These are phyloP conservation scores for Aspergillus eucalypticola DNA, from an alignment of 2,329 filamentous ascomycete species.

Conservation along the genomic window DNA sequence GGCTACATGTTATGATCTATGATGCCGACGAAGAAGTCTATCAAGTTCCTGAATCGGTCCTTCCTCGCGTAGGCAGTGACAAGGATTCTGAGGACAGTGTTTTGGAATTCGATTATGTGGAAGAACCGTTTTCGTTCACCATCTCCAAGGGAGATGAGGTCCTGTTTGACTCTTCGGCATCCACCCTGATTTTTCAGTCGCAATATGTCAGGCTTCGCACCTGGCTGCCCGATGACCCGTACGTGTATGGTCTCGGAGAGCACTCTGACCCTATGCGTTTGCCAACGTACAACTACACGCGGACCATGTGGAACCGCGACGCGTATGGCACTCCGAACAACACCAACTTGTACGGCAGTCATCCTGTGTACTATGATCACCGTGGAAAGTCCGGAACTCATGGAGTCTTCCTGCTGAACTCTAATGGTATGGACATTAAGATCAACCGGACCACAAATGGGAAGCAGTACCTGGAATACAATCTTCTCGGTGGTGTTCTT, in stretches of 20 bases:
- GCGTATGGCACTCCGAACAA: slow-evolving; percentile 61
- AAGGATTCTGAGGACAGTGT: slow-evolving; percentile 47
- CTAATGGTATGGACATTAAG: slow-evolving; percentile 75
- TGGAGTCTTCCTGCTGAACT: slow-evolving; percentile 70
- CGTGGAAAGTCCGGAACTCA: slow-evolving; percentile 58
- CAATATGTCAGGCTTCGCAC: slow-evolving; percentile 76
- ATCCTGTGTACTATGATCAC: slow-evolving; percentile 76
- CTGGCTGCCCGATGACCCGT: slow-evolving; percentile 65
- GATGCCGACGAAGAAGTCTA: slow-evolving; percentile 70
- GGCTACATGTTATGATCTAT: slow-evolving; percentile 74
- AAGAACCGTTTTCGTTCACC: slow-evolving; percentile 67
- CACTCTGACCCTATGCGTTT: slow-evolving; percentile 71
- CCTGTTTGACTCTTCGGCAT: slow-evolving; percentile 69
- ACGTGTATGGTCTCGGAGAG: slow-evolving; percentile 78
- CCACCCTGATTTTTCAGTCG: slow-evolving; percentile 70
- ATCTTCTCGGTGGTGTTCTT: slow-evolving; percentile 72
- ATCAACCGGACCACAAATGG: slow-evolving; percentile 63
- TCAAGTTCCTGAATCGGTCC: slow-evolving; percentile 69
- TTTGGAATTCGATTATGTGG: slow-evolving; percentile 53
- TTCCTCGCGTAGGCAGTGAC: slow-evolving; percentile 58
- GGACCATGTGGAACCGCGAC: slow-evolving; percentile 71
- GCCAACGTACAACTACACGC: slow-evolving; percentile 67
- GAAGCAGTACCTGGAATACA: slow-evolving; percentile 75
- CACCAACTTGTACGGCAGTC: slow-evolving; percentile 70
- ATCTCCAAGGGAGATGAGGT: slow-evolving; percentile 47